These are phyloP conservation scores for Chlamydomonas incerta DNA, from an alignment of 139 green algal species.

Conservation along the genomic window DNA sequence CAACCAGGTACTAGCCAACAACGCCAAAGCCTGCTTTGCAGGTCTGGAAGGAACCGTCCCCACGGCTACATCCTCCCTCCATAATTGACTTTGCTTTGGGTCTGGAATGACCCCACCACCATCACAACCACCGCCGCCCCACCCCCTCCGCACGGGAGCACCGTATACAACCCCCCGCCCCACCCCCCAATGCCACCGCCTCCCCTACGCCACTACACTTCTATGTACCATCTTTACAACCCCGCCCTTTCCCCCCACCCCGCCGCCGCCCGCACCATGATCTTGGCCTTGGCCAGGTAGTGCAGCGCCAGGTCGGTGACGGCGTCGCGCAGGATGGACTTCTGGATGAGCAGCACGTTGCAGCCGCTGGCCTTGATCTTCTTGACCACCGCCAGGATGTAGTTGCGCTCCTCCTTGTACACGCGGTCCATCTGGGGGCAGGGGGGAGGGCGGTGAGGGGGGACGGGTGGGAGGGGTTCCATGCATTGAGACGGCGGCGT, in stretches of 20 bases:
- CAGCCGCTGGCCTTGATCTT: conserved; percentile 95
- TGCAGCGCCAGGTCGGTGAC: conserved; percentile 97
- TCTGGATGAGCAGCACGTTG: conserved; percentile 99
- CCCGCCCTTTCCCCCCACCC: not conserved
- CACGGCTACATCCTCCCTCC: too few relatives aligned
- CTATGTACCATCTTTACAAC: not conserved
- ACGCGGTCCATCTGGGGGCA: conserved; percentile 87
- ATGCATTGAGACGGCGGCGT: too few relatives aligned
- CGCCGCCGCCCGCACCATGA: conserved; percentile 6
- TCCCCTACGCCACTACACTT: not conserved
- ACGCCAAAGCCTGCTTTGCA: too few relatives aligned
- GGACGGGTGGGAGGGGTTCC: too few relatives aligned
- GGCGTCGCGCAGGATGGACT: conserved; percentile 97
- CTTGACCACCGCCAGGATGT: conserved; percentile 99
- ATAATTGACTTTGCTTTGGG: too few relatives aligned
- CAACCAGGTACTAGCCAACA: too few relatives aligned
- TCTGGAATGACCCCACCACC: too few relatives aligned
- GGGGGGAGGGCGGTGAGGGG: not conserved
- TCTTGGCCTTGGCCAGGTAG: conserved; percentile 82
- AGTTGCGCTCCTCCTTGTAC: conserved; percentile 98
- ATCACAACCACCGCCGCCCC: too few relatives aligned
- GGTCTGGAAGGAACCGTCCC: too few relatives aligned
- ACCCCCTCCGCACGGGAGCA: not conserved
- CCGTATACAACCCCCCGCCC: not conserved
- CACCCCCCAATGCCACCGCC: too few relatives aligned